Evolutionary conservation across 2,329 filamentous ascomycete species (phyloP), one percentile per base, ranked within the genome.

Genomic region (Delphinella strobiligena): DNA sequence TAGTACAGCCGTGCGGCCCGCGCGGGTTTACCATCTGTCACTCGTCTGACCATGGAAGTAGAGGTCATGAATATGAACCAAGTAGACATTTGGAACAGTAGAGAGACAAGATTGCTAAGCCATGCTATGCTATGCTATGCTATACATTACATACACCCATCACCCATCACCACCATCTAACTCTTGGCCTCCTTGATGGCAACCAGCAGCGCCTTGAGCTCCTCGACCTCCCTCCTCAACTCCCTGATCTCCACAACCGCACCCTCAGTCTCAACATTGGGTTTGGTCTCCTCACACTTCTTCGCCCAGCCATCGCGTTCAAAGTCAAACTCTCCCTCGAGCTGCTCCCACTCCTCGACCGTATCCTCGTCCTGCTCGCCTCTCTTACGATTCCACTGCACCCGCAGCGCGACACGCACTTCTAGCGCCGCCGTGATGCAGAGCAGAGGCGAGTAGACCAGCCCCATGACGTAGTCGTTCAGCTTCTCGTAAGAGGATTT

Each of bases 341-440:
- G 67, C 58, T 94, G 82, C 63, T 98, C 91, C 91, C 91, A 98
- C 57, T 95, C 89, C 54, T 96, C 82, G 7, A 82, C 64, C 1
- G 77, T 77, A 49, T 95, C 87, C 50, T 98, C 91, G 49, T 98
- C 91, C 3, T 81, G 81, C 49, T 95, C 88, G 30, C 88, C 86
- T 12, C 82, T 67, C 12, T 72, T 72, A 1, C 91, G 72, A 57
- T 96, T 96, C 40, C 67, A 69, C 17, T 69, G 71, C 32, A 95
- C 85, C 3, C 67, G 67, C 18, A 66, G 64, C 1, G 85, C 85
- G 5, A 72, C 71, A 10, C 70, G 68, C 10, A 71, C 75, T 60
- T 91, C 85, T 36, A 82, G 35, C 5, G 40, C 42, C 4, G 45
- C 43, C 2, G 43, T 86, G 8, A 89, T 63, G 7, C 94, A 54